These are phyloP conservation scores for Rehmannia glutinosa DNA, from an alignment of 257 asterid species.

Conservation along the genomic window DNA sequence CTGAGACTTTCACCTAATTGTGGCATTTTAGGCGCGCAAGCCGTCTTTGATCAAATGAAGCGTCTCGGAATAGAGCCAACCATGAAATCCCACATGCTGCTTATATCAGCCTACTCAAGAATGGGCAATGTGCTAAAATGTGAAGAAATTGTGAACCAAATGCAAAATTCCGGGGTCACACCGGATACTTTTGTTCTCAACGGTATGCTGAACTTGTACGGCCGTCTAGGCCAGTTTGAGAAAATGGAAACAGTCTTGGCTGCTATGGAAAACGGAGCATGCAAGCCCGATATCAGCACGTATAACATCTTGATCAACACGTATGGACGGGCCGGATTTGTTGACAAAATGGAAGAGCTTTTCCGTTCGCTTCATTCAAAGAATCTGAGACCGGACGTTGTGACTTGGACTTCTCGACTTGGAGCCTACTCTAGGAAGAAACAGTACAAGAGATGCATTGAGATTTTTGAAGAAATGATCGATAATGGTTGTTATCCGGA, in stretches of 20 bases:
- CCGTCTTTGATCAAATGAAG: conserved; percentile 74
- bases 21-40: conserved; percentile 86
- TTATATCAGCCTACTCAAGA: conserved; percentile 73
- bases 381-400: conserved; percentile 56
- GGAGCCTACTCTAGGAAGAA: conserved; percentile 84
- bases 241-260: conserved; percentile 67
- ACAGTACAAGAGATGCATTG: conserved; percentile 52
- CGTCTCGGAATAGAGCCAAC: conserved; percentile 67
- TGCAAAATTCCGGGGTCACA: conserved; percentile 47
- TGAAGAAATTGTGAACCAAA: conserved; percentile 55
- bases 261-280: conserved; percentile 48
- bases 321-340: conserved; percentile 70
- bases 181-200: conserved; percentile 73
- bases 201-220: conserved; percentile 73
- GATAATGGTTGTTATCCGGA: conserved; percentile 80
- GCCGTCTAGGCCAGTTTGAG: conserved; percentile 64
- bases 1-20: too few species aligned
- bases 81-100: conserved; percentile 80
- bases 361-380: conserved; percentile 42
- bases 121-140: conserved; percentile 50
- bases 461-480: conserved; percentile 83
- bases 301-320: conserved; percentile 71
- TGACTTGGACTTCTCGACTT: conserved; percentile 74
- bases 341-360: conserved; percentile 67
- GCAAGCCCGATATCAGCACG: conserved; percentile 63